Percentiles rank a stretch among this genome's conserved stretches.
Conservation (phyloP, 2,329 filamentous ascomycete species). For the Colletotrichum paranaense region DNA sequence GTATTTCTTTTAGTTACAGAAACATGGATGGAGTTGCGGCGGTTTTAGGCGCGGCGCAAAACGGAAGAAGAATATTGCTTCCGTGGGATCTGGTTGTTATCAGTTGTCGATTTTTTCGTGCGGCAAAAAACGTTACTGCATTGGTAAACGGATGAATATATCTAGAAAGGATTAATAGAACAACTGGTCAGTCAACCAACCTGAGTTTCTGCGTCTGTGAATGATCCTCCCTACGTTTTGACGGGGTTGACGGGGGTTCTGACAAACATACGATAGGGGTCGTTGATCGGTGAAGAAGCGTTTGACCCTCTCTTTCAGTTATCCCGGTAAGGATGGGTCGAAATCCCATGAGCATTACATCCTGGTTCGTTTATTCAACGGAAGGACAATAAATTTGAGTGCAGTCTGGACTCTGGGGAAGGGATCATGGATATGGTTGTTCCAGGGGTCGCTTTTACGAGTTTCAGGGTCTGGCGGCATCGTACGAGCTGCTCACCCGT, state of each 20-base stretch:
- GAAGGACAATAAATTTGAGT: too few species aligned
- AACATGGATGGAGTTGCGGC: not conserved
- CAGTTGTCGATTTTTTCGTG: too few species aligned
- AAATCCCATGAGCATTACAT: not conserved
- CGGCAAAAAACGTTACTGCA: not conserved
- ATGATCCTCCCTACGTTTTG: not conserved
- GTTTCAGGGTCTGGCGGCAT: conserved; percentile 34
- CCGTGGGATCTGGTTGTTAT: too few species aligned
- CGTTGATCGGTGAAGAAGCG: not conserved
- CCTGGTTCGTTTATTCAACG: not conserved
- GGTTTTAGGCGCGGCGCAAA: not conserved
- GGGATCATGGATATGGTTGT: not conserved
- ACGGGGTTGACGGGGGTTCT: not conserved
- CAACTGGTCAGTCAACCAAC: not conserved
- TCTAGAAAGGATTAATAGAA: not conserved
- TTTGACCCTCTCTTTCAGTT: conserved; percentile 10
- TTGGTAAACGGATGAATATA: not conserved
- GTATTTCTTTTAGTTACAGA: not conserved
- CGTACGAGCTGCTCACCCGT: conserved; percentile 31
- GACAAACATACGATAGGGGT: conserved; percentile 8
- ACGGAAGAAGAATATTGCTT: too few species aligned
- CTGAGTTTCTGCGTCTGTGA: too few species aligned
- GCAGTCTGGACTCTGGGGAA: not conserved
- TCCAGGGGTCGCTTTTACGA: conserved; percentile 23
- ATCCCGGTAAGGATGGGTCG: not conserved